Evolutionary conservation across 2,329 filamentous ascomycete genomes (phyloP).

Genomic region (Samsoniella hepiali): DNA sequence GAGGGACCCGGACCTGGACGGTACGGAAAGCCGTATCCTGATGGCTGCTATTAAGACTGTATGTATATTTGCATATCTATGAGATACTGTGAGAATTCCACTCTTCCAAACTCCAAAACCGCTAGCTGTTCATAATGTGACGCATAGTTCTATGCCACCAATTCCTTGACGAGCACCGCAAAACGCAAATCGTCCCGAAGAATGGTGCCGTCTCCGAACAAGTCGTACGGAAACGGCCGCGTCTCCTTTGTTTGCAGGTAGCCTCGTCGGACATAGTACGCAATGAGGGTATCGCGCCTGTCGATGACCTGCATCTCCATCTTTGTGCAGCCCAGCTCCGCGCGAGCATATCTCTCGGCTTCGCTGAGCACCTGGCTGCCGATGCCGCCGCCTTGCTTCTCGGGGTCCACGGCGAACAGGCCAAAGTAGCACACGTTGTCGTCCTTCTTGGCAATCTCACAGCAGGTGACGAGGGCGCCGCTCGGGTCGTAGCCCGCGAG

Average conservation of each 20-base stretch:
- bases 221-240: conserved; percentile 41
- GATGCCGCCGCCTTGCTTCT: conserved; percentile 41
- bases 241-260: conserved; percentile 39
- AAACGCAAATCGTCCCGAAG: conserved; percentile 45
- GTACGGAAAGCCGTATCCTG: conserved; percentile 21
- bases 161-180: conserved; percentile 38
- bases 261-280: conserved; percentile 44
- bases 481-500: conserved; percentile 35
- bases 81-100: not conserved
- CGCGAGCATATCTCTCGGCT: conserved; percentile 38
- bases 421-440: conserved; percentile 41
- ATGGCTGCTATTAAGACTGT: conserved; percentile 22
- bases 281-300: conserved; percentile 41
- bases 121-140: not conserved
- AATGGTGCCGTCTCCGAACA: conserved; percentile 35
- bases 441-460: conserved; percentile 36
- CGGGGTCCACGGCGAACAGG: conserved; percentile 46
- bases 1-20: conserved; percentile 6
- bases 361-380: conserved; percentile 39
- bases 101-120: not conserved
- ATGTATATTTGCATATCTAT: not conserved
- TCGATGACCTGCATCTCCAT: conserved; percentile 47
- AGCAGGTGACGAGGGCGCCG: conserved; percentile 39
- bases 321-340: conserved; percentile 30
- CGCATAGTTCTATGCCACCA: conserved; percentile 20